Conservation (phyloP, 1,139 yeast genomes). For the Pneumocystis carinii region DNA sequence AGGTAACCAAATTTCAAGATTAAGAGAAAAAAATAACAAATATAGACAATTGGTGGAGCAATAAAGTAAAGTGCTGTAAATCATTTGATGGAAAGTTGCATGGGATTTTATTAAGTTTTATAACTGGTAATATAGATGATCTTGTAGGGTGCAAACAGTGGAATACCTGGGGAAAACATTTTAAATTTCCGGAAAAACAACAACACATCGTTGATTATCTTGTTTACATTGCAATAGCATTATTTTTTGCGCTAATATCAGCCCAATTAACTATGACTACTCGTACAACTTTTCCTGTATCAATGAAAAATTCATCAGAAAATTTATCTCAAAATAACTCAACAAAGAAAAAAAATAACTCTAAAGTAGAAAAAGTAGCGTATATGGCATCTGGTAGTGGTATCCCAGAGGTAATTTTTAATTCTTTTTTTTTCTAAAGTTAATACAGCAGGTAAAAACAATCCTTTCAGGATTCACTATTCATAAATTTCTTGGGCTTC, state of each 20-base stretch:
- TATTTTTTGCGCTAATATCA: neutral
- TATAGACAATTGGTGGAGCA: neutral
- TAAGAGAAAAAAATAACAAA: neutral
- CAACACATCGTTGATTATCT: neutral
- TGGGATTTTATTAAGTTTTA: neutral
- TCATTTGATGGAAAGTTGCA: neutral
- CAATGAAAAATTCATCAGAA: neutral
- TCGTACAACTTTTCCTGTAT: neutral
- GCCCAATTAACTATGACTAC: constrained; percentile 1
- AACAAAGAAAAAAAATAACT: neutral
- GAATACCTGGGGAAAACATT: neutral
- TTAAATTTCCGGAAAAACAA: neutral
- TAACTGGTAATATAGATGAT: constrained; percentile 5
- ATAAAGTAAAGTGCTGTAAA: constrained; percentile 4
- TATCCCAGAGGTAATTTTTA: neutral
- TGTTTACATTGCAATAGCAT: neutral
- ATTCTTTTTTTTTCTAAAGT: neutral
- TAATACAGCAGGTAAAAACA: constrained; percentile 41
- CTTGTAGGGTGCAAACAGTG: constrained; percentile 1
- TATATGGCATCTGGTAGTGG: constrained; percentile 2
- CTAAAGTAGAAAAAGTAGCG: neutral
- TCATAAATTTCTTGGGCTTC: constrained; percentile 40
- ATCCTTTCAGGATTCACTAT: constrained; percentile 43
- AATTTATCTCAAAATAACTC: neutral
- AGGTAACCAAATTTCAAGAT: neutral